A percentile compares a stretch with the other conserved stretches of the same genome.
These are phyloP conservation scores for Kodamaea derodonti DNA, from an alignment of 1,139 yeast species.

Conservation along the genomic window DNA sequence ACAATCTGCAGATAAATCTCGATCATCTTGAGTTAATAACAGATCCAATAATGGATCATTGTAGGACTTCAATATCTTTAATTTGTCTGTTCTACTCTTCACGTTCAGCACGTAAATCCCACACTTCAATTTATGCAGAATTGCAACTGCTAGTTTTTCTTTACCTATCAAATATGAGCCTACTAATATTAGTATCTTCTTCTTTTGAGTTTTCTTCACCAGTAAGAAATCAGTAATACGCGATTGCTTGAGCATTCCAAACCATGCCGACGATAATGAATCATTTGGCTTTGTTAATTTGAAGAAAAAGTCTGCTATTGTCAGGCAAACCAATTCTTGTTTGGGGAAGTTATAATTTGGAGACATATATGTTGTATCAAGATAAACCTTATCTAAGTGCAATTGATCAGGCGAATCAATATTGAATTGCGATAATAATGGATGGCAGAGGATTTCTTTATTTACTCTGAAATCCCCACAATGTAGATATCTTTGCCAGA, in stretches of 20 bases:
- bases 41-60: slow-evolving; percentile 29
- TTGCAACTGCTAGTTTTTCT: slow-evolving; percentile 71
- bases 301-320: slow-evolving; percentile 54
- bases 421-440: slow-evolving; percentile 26
- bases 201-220: slow-evolving; percentile 17
- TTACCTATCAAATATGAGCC: slow-evolving; percentile 94
- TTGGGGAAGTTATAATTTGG: slow-evolving; percentile 75
- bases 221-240: slow-evolving; percentile 44
- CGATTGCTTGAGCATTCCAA: slow-evolving; percentile 36
- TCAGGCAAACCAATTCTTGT: slow-evolving; percentile 62
- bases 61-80: slow-evolving; percentile 36
- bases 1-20: slow-evolving; percentile 41
- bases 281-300: slow-evolving; percentile 25
- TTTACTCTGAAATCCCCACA: slow-evolving; percentile 91
- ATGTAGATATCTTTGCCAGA: slow-evolving; percentile 50
- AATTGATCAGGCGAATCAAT: slow-evolving; percentile 17
- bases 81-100: slow-evolving; percentile 46
- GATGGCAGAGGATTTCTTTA: slow-evolving; percentile 36
- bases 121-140: slow-evolving; percentile 53
- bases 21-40: slow-evolving; percentile 29
- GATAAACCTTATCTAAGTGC: slow-evolving; percentile 52
- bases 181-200: slow-evolving; percentile 58
- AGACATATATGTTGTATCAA: slow-evolving; percentile 85
- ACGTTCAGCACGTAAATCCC: slow-evolving; percentile 50
- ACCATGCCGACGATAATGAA: slow-evolving; percentile 32